phyloP scores from a whole-genome alignment of 2,329 filamentous ascomycete species.

The Phoma sp. region DNA sequence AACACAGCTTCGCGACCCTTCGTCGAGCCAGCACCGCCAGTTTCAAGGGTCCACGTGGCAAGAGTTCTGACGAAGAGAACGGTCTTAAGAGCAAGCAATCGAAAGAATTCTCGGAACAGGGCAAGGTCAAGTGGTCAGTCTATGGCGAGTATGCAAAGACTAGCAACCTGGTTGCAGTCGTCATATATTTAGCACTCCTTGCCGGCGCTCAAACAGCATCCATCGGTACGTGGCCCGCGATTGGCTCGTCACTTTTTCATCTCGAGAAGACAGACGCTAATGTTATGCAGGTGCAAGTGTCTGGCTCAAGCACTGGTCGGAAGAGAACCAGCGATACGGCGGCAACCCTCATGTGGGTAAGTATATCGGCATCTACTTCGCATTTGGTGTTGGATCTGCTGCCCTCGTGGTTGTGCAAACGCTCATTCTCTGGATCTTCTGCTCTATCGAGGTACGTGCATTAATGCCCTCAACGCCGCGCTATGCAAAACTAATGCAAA shows the following conservation, averaged over 20 bases:
- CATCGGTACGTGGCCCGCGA: conserved; percentile 66
- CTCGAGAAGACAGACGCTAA: conserved; percentile 33
- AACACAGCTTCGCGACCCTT: conserved; percentile 76
- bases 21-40: conserved; percentile 91
- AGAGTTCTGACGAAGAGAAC: conserved; percentile 82
- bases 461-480: conserved; percentile 12
- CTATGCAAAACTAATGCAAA: conserved; percentile 33
- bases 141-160: conserved; percentile 95
- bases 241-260: conserved; percentile 32
- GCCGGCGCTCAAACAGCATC: conserved; percentile 81
- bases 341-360: conserved; percentile 80
- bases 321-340: conserved; percentile 73
- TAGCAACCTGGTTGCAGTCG: conserved; percentile 86
- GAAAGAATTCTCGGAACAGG: conserved; percentile 90
- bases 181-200: conserved; percentile 78
- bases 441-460: conserved; percentile 87
- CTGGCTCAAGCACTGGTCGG: conserved; percentile 95
- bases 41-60: conserved; percentile 85
- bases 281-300: conserved; percentile 71
- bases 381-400: conserved; percentile 87
- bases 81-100: conserved; percentile 79
- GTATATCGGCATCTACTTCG: conserved; percentile 95
- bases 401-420: conserved; percentile 89
- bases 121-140: conserved; percentile 97
- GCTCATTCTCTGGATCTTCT: conserved; percentile 97